A percentile compares a stretch with the other conserved stretches of the same genome.
Evolutionary conservation across 805 yeast genomes (phyloP).

Genomic region (Henningerozyma blattae): DNA sequence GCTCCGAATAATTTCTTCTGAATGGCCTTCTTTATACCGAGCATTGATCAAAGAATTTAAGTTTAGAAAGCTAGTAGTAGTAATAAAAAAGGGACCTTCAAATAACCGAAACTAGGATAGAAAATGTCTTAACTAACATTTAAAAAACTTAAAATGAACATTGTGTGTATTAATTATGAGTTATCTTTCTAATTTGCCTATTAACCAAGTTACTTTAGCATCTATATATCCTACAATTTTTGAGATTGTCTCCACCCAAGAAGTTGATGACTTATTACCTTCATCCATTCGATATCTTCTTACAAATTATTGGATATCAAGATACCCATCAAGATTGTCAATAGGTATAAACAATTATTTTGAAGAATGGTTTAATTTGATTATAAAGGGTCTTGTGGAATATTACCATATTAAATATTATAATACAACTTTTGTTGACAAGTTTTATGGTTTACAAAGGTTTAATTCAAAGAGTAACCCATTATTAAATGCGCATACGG

Average conservation of each 20-base stretch:
- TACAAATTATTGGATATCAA: constrained; percentile 62
- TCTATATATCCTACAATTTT: constrained; percentile 59
- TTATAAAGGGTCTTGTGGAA: constrained; percentile 55
- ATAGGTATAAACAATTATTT: constrained; percentile 59
- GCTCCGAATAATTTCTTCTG: too few relatives aligned
- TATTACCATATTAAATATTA: constrained; percentile 55
- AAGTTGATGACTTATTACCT: constrained; percentile 62
- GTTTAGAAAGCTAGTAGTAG: too few relatives aligned
- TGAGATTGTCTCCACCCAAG: constrained; percentile 74
- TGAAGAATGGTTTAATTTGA: constrained; percentile 46
- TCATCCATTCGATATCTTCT: constrained; percentile 74
- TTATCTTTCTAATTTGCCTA: constrained; percentile 22
- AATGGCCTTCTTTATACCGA: too few relatives aligned
- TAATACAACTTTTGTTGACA: constrained; percentile 84
- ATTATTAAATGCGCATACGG: constrained; percentile 4
- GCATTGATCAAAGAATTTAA: too few relatives aligned
- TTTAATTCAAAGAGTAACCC: constrained; percentile 19
- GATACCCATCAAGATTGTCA: constrained; percentile 60
- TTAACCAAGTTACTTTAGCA: constrained; percentile 3
- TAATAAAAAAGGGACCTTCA: too few relatives aligned
- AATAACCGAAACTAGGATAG: too few relatives aligned
- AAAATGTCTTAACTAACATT: too few relatives aligned
- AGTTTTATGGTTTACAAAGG: constrained; percentile 81
- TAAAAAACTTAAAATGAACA: too few relatives aligned
- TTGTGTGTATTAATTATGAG: constrained; percentile 20